Evolutionary conservation across 768 basidiomycete genomes (phyloP), one percentile per base, ranked within the genome.

Genomic region (Amanita inopinata): DNA sequence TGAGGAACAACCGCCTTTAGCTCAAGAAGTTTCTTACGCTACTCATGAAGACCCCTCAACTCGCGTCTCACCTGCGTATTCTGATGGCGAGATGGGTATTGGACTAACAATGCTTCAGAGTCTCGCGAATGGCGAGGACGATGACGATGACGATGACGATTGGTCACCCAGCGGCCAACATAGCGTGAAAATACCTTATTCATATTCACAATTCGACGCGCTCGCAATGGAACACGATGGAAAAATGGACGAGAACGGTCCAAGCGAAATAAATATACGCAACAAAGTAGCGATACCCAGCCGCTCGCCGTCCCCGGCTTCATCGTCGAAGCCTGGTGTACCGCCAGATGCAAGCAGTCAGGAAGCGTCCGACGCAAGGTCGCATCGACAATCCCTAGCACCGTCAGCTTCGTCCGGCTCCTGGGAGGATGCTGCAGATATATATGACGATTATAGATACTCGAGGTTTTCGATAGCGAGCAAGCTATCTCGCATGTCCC

Each of bases 381-480:
- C 40, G 38, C 60, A 57, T 7, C 45, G 55, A 4, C 59, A 63
- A 0, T 62, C 64, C 2, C 46, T 58, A 18, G 58, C 58, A 9
- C 57, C 56, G n/a, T 56, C 57, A 22, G 45, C 50, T 0, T 53
- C 55, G 10, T 55, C 51, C 0, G 49, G 54, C 4, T 62, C 61
- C 1, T 84, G 82, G 75, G 83, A 85, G 40, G 76, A 74, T 17
- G 76, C 73, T 6, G 69, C 68, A 1, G 81, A 85, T 49, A 85
- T 88, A 38, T 88, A 88, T 48, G 85, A 88, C 56, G 74, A 84
- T 47, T 88, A 88, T 54, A 70, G 80, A 17, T 85, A 85, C 49
- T 83, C 82, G 14, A 64, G 78, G 4, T 69, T 67, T 40, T 83
- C 80, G 0, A 62, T 75, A 43, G 65, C 55, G 17, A 65, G 66